Conservation (phyloP, 2,329 filamentous ascomycete species). For the Xylariales sp. region DNA sequence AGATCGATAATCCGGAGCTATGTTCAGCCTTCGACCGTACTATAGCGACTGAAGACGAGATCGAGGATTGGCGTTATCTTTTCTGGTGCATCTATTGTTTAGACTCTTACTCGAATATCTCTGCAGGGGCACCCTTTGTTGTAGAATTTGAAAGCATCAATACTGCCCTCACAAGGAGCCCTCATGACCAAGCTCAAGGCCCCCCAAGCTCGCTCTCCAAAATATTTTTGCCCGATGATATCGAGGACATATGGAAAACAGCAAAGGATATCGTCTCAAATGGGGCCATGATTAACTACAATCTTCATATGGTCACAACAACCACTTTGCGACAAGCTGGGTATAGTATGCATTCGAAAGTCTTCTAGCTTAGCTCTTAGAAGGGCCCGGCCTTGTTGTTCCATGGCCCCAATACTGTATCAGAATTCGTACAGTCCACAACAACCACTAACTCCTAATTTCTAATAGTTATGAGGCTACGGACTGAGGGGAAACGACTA, state of each 20-base stretch:
- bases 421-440: neutral
- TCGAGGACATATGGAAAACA: slow-evolving; percentile 44
- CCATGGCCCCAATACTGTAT: neutral
- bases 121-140: slow-evolving; percentile 46
- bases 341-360: slow-evolving; percentile 32
- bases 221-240: slow-evolving; percentile 43
- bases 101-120: slow-evolving; percentile 52
- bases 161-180: slow-evolving; percentile 44
- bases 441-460: slow-evolving; percentile 12
- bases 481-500: slow-evolving; percentile 37
- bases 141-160: slow-evolving; percentile 47
- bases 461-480: slow-evolving; percentile 36
- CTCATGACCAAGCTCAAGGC: slow-evolving; percentile 24
- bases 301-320: slow-evolving; percentile 48
- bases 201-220: slow-evolving; percentile 29
- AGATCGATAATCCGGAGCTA: slow-evolving; percentile 48
- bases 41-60: slow-evolving; percentile 45
- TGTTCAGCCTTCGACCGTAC: slow-evolving; percentile 44
- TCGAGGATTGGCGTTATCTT: slow-evolving; percentile 51
- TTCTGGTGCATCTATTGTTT: slow-evolving; percentile 54
- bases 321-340: slow-evolving; percentile 46
- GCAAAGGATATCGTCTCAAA: slow-evolving; percentile 40
- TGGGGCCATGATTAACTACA: slow-evolving; percentile 40
- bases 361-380: neutral
- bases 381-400: too few relatives aligned